Base-by-base conservation (phyloP, 2,329 filamentous ascomycete species). In the Fusarium chaquense region DNA sequence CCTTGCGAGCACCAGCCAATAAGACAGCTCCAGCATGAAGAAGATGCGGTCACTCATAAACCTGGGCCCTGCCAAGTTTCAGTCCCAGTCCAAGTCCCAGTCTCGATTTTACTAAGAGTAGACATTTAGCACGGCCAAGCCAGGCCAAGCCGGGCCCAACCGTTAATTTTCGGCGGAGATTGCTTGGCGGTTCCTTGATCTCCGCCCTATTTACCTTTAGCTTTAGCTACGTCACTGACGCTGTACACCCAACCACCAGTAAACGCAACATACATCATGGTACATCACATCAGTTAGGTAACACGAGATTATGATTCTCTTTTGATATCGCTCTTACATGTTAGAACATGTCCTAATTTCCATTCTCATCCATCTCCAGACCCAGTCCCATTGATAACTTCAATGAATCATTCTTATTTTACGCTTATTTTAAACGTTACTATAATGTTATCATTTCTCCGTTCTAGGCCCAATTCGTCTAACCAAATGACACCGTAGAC, bases 141-240 rank as follows among this genome's bases (percentile, higher is more conserved):
- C 47, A 30, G 53, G 67, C 67, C 63, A 68, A 63, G 65, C 51
- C 67, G 67, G 67, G 54, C 54, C 67, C 67, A 64, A 51, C 67
- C 67, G 67, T 63, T 49, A 38, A 63, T 67, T 58, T 63, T 67
- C 24, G 57, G 49, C 43, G 36, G 64, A 45, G 33, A 67, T 69
- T 67, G 58, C 67, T 70, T 70, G 67, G 67, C 67, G 41, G 46
- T 45, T 46, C 40, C 62, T 65, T 58, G 62, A 43, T 49, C 52
- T 28, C 20, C 15, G 50, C 35, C 44, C 51, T 51, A 62, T 43
- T 33, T n/a, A 46, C 45, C 45, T 38, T 47, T 51, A 53, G 15
- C 33, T 38, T 30, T 30, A 50, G 43, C 58, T 60, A 71, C 67
- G 67, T 70, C 67, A 71, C 67, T 51, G 43, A 41, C 33, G 32